Evolutionary conservation across 2,329 filamentous ascomycete species (phyloP).

Genomic region (Aureobasidium mangrovei): DNA sequence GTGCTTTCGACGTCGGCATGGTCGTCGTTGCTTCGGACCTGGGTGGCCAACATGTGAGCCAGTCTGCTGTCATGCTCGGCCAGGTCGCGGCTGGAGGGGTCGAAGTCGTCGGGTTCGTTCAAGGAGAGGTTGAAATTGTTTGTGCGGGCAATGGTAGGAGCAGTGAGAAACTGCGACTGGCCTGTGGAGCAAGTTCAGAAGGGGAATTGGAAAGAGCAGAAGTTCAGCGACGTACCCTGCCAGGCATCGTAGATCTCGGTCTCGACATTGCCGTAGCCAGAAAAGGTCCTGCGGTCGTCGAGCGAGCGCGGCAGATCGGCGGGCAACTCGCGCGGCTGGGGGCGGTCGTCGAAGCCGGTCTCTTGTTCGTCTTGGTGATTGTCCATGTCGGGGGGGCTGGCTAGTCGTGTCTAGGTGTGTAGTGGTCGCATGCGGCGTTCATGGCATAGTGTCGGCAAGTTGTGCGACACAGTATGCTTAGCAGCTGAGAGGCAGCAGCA

Average conservation of each 20-base stretch:
- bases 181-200: conserved; percentile 43
- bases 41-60: conserved; percentile 92
- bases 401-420: background rate
- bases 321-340: conserved; percentile 50
- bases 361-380: background rate
- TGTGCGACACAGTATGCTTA: background rate
- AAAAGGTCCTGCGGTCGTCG: conserved; percentile 69
- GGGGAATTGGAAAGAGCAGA: conserved; percentile 7
- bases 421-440: background rate
- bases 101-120: conserved; percentile 61
- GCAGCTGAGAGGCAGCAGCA: background rate
- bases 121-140: conserved; percentile 78
- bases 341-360: background rate
- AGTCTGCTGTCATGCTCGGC: conserved; percentile 74
- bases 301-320: conserved; percentile 83
- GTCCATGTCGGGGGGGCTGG: background rate
- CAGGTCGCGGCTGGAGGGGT: conserved; percentile 47
- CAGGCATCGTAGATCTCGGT: conserved; percentile 98
- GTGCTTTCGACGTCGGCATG: conserved; percentile 58
- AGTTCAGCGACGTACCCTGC: conserved; percentile 60
- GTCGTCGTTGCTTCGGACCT: conserved; percentile 71
- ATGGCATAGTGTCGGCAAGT: background rate
- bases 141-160: conserved; percentile 74
- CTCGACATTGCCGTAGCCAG: conserved; percentile 60
- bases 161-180: conserved; percentile 90